A percentile compares a stretch with the other conserved stretches of the same genome.
These are phyloP conservation scores for Colletotrichum sp. DNA, from an alignment of 2,329 filamentous ascomycete species.

Conservation along the genomic window DNA sequence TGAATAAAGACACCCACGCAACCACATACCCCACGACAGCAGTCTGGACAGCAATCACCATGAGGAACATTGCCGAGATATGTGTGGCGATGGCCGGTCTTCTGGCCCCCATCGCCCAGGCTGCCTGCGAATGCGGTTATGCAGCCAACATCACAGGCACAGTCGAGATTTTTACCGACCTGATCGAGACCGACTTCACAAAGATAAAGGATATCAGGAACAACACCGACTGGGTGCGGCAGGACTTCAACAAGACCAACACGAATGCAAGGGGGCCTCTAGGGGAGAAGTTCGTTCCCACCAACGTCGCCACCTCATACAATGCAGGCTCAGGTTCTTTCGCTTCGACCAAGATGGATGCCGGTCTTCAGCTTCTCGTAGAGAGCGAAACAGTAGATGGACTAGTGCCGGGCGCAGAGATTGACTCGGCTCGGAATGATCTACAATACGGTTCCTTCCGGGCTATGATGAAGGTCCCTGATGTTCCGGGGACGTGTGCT, in stretches of 20 bases:
- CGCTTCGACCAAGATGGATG: conserved; percentile 48
- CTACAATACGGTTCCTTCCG: conserved; percentile 75
- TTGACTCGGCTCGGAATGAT: conserved; percentile 66
- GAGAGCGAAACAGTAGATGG: conserved; percentile 47
- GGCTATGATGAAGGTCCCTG: conserved; percentile 68
- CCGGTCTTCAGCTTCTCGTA: conserved; percentile 65
- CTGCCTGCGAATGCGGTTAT: conserved; percentile 76
- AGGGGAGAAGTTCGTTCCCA: conserved; percentile 65
- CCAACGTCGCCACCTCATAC: conserved; percentile 61
- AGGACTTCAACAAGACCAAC: conserved; percentile 70
- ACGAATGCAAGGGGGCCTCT: conserved; percentile 64
- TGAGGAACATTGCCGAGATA: not conserved
- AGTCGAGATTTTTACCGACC: conserved; percentile 65
- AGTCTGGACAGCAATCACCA: not conserved
- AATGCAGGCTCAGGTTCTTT: conserved; percentile 35
- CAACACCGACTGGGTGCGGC: conserved; percentile 67
- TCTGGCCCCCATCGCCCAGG: not conserved
- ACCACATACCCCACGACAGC: not conserved
- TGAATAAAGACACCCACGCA: not conserved
- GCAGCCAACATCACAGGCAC: conserved; percentile 53
- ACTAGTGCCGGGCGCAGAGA: conserved; percentile 66
- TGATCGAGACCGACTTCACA: conserved; percentile 75
- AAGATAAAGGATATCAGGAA: conserved; percentile 53
- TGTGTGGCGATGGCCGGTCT: conserved; percentile 12
- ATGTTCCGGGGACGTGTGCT: conserved; percentile 70